These are phyloP conservation scores for Magnaporthiopsis incrustans DNA, from an alignment of 2,329 filamentous ascomycete genomes.

Conservation along the genomic window DNA sequence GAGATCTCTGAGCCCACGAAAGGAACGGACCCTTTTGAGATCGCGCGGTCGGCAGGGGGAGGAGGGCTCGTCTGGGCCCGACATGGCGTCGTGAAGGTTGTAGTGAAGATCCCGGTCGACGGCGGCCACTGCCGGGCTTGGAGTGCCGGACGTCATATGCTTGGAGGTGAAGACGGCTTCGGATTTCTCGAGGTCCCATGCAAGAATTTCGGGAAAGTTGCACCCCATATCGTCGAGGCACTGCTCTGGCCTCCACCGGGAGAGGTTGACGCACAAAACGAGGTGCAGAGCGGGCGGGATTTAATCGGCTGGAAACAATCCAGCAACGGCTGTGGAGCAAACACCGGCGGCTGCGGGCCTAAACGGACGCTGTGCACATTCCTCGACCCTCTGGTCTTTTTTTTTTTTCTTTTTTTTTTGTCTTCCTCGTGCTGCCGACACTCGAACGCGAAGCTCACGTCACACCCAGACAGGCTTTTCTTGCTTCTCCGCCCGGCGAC, in stretches of 20 bases:
- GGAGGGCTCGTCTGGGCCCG: neutral
- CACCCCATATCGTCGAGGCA: slow-evolving; percentile 21
- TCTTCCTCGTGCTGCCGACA: neutral
- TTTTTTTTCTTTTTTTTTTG: too few relatives aligned
- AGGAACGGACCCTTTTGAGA: slow-evolving; percentile 3
- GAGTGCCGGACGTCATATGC: slow-evolving; percentile 44
- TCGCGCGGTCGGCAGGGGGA: slow-evolving; percentile 1
- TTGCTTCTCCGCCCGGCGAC: neutral
- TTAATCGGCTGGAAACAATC: neutral
- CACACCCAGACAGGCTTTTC: neutral
- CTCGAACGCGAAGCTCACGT: neutral
- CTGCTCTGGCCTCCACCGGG: neutral
- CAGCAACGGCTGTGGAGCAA: neutral
- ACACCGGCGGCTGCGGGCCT: neutral
- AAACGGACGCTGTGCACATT: neutral
- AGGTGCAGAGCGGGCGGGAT: neutral
- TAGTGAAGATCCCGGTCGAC: slow-evolving; percentile 4
- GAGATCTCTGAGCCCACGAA: neutral
- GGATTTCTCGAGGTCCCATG: slow-evolving; percentile 42
- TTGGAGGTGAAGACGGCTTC: slow-evolving; percentile 38
- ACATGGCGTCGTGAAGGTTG: neutral
- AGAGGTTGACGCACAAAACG: neutral
- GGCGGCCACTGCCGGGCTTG: slow-evolving; percentile 15
- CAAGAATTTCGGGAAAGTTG: slow-evolving; percentile 50
- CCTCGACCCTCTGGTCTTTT: neutral